These are phyloP conservation scores for Reticulascus tulasneorum DNA, from an alignment of 2,329 filamentous ascomycete species.

Conservation along the genomic window DNA sequence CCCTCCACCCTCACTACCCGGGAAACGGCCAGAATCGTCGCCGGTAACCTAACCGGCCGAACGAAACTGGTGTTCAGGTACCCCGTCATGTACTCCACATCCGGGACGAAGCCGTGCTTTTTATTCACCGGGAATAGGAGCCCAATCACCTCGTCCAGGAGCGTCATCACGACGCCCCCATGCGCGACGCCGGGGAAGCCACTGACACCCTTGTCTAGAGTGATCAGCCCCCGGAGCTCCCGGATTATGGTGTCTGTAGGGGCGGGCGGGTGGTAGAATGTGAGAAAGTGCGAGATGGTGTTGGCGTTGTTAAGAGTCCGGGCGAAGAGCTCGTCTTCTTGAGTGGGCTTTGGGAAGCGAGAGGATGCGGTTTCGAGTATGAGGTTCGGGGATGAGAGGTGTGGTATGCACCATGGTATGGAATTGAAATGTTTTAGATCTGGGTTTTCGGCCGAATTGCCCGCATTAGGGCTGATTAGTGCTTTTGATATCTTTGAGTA, in stretches of 20 bases:
- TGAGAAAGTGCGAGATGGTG: conserved; percentile 29
- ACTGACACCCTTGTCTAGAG: conserved; percentile 28
- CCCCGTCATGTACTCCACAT: conserved; percentile 27
- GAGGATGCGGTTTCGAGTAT: conserved; percentile 29
- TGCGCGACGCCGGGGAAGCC: conserved; percentile 29
- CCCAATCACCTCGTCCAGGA: conserved; percentile 35
- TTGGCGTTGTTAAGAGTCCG: conserved; percentile 23
- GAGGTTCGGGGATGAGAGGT: conserved; percentile 21
- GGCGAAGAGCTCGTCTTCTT: conserved; percentile 29
- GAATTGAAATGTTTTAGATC: conserved; percentile 26
- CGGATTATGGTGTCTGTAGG: conserved; percentile 21
- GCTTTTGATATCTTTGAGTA: no score
- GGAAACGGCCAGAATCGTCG: conserved; percentile 25
- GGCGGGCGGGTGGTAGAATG: conserved; percentile 23
- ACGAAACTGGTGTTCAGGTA: conserved; percentile 30
- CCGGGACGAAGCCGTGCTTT: conserved; percentile 22
- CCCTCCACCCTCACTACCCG: conserved; percentile 27
- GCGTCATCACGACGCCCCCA: conserved; percentile 31
- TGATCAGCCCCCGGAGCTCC: conserved; percentile 25
- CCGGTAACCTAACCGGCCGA: conserved; percentile 25
- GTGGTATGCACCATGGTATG: conserved; percentile 31
- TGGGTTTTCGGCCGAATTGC: no score
- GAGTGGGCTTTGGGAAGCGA: conserved; percentile 23
- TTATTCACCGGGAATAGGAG: conserved; percentile 31
- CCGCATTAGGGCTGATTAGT: no score